Evolutionary conservation across 345 rosid genomes (phyloP).

Genomic region (Populus nigra): DNA sequence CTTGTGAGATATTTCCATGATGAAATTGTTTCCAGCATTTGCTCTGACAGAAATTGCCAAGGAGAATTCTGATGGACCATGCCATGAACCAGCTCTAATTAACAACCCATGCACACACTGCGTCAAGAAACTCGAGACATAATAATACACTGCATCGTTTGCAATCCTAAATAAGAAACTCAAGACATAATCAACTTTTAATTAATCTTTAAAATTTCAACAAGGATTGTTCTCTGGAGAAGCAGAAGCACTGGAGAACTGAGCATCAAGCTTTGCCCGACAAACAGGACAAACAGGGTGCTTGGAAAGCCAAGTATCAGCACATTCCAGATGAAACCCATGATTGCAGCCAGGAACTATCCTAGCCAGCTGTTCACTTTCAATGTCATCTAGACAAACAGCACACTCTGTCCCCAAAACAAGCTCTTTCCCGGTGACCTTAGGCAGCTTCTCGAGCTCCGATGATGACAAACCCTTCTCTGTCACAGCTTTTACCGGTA

Average conservation of each 20-base stretch:
- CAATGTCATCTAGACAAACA: slow-evolving; percentile 77
- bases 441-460: slow-evolving; percentile 67
- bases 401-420: slow-evolving; percentile 68
- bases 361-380: slow-evolving; percentile 49
- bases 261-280: slow-evolving; percentile 46
- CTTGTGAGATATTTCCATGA: neutral
- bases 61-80: no score
- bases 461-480: slow-evolving; percentile 50
- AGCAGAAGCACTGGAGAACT: slow-evolving; percentile 6
- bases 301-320: slow-evolving; percentile 75
- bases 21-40: neutral
- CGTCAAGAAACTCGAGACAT: neutral
- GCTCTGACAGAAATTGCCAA: neutral
- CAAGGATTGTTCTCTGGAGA: slow-evolving; percentile 14
- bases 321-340: slow-evolving; percentile 75
- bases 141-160: neutral
- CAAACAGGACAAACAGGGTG: slow-evolving; percentile 70
- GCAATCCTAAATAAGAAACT: neutral
- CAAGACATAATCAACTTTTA: neutral
- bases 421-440: slow-evolving; percentile 60
- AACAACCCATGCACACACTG: neutral
- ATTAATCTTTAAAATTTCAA: neutral
- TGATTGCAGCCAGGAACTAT: slow-evolving; percentile 82
- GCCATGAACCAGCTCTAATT: no score
- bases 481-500: slow-evolving; percentile 28